Percentiles rank a stretch among this genome's conserved stretches.
These are phyloP conservation scores for Ophioceras dolichostomum DNA, from an alignment of 2,329 filamentous ascomycete genomes.

Conservation along the genomic window DNA sequence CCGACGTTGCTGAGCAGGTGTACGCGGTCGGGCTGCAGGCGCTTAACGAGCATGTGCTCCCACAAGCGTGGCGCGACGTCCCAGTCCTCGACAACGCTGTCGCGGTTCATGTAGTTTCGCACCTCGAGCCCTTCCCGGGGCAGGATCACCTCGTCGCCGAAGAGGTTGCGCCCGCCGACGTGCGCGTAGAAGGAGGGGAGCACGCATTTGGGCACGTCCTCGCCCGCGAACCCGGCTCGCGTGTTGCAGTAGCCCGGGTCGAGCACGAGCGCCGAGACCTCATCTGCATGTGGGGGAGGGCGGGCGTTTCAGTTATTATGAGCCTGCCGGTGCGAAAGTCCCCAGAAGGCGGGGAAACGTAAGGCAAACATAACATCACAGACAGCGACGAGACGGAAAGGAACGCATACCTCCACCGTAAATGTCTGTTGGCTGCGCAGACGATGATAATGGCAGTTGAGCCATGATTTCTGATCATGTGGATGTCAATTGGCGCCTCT, in stretches of 20 bases:
- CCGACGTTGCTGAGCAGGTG: constrained; percentile 37
- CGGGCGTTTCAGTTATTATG: too few relatives aligned
- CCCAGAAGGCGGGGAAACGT: too few relatives aligned
- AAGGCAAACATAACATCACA: too few relatives aligned
- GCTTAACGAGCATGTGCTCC: constrained; percentile 85
- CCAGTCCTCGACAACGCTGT: constrained; percentile 93
- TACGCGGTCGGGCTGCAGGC: constrained; percentile 66
- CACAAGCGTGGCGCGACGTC: constrained; percentile 80
- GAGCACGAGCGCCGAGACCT: constrained; percentile 92
- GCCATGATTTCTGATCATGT: constrained; percentile 3
- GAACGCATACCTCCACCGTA: constrained; percentile 45
- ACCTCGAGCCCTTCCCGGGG: constrained; percentile 69
- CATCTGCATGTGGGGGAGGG: constrained; percentile 46
- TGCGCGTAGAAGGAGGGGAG: constrained; percentile 81
- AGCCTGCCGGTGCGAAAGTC: too few relatives aligned
- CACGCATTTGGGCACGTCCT: constrained; percentile 92
- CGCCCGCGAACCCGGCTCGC: constrained; percentile 91
- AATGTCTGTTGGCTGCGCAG: constrained; percentile 47
- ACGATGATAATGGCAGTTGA: constrained; percentile 39
- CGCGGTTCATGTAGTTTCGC: constrained; percentile 80
- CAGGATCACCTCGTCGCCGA: constrained; percentile 83
- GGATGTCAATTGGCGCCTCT: too few relatives aligned
- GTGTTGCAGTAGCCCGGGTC: constrained; percentile 87
- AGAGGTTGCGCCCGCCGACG: constrained; percentile 46
- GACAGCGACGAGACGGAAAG: background rate